phyloP scores from a whole-genome alignment of 1,284 basidiomycete species.

The Paramarasmius palmivorus region DNA sequence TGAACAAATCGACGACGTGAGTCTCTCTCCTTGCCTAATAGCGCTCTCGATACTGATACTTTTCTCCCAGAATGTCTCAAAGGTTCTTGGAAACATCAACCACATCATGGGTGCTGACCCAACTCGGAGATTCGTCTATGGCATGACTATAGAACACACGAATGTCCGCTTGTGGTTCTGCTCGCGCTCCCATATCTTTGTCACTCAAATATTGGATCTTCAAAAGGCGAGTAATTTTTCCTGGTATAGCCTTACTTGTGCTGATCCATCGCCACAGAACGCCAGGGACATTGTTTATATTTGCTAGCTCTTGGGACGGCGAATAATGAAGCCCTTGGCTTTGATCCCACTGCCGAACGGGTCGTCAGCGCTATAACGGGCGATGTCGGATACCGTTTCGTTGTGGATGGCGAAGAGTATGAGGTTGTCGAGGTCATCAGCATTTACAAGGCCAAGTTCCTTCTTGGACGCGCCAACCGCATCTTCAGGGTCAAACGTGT shows the following conservation, averaged over 20 bases:
- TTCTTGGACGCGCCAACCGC: neutral
- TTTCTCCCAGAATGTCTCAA: neutral
- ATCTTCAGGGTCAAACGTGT: neutral
- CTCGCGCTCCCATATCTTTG: neutral
- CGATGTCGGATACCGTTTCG: neutral
- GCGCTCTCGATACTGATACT: too few relatives aligned
- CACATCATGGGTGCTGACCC: neutral
- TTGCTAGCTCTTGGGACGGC: neutral
- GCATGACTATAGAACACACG: neutral
- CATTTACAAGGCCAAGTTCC: neutral
- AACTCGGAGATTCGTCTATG: neutral
- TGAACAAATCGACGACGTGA: neutral
- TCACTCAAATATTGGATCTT: neutral
- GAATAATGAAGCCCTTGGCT: neutral
- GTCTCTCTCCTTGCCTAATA: neutral
- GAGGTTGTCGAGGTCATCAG: neutral
- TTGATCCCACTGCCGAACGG: neutral
- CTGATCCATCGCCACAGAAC: neutral
- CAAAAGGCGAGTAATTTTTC: neutral
- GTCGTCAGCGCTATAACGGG: neutral
- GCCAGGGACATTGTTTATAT: neutral
- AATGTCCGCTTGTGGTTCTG: constrained; percentile 1
- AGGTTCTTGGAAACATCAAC: neutral
- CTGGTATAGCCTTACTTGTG: too few relatives aligned
- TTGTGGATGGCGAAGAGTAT: neutral